Conservation (phyloP, 1,284 basidiomycete genomes). For the Fomitiporia mediterranea region DNA sequence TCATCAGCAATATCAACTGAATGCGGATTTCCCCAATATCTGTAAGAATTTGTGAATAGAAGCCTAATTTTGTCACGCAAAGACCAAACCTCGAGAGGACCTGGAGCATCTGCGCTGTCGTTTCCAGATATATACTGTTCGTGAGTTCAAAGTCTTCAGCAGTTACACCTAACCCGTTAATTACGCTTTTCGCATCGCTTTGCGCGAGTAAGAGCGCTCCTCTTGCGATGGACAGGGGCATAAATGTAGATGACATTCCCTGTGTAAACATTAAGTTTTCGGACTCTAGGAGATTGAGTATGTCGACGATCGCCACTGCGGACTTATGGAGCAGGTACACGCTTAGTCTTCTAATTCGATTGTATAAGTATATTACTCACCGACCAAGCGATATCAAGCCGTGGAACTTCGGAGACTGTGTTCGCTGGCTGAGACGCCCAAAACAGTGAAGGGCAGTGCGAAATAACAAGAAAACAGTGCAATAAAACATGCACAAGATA, state of each 20-base stretch:
- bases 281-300: neutral
- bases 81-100: constrained; percentile 6
- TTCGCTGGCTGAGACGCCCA: constrained; percentile 2
- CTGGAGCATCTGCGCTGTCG: neutral
- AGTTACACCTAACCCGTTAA: neutral
- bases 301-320: constrained; percentile 8
- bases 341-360: neutral
- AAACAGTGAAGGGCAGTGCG: constrained; percentile 13
- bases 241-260: constrained; percentile 3
- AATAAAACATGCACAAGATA: constrained; percentile 11
- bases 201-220: constrained; percentile 12
- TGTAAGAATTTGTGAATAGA: neutral
- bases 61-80: neutral
- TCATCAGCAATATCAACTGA: constrained; percentile 9
- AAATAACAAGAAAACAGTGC: constrained; percentile 5
- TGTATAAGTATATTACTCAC: constrained; percentile 4
- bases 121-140: constrained; percentile 1
- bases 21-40: constrained; percentile 10
- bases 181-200: neutral
- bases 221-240: constrained; percentile 12
- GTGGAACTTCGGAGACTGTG: constrained; percentile 1
- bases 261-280: neutral
- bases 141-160: neutral
- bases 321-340: constrained; percentile 1
- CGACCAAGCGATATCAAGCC: constrained; percentile 14